Conservation (phyloP, 495 filamentous ascomycete species). For the Podospora pseudopauciseta region DNA sequence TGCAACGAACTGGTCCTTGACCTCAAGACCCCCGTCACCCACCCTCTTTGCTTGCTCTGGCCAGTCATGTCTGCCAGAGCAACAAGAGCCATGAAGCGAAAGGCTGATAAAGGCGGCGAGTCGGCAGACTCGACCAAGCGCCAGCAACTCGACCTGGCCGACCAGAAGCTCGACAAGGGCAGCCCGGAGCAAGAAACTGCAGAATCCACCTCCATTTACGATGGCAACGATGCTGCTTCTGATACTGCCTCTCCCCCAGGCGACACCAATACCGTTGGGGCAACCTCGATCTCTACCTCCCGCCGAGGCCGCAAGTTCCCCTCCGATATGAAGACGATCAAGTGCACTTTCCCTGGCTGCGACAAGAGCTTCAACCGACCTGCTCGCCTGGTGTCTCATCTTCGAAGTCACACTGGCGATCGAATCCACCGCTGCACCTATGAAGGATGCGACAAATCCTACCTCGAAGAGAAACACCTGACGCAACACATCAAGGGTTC, state of each 20-base stretch:
- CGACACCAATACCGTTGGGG: slow-evolving; percentile 21
- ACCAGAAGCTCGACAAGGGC: slow-evolving; percentile 3
- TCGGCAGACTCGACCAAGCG: slow-evolving; percentile 12
- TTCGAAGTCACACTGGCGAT: slow-evolving; percentile 76
- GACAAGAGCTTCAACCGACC: slow-evolving; percentile 83
- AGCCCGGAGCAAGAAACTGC: slow-evolving; percentile 3
- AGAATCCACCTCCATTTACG: slow-evolving; percentile 18
- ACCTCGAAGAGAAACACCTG: slow-evolving; percentile 76
- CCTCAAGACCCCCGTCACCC: background rate
- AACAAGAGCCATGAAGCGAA: slow-evolving; percentile 19
- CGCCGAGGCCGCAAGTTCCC: slow-evolving; percentile 57
- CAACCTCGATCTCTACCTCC: slow-evolving; percentile 40
- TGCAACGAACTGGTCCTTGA: background rate
- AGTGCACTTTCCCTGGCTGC: slow-evolving; percentile 67
- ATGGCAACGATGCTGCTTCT: slow-evolving; percentile 16
- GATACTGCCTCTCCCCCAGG: background rate
- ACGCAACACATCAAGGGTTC: slow-evolving; percentile 76
- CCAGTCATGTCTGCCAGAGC: background rate
- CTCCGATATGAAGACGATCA: slow-evolving; percentile 68
- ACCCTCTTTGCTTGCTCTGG: background rate
- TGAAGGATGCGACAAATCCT: slow-evolving; percentile 71
- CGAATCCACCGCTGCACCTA: slow-evolving; percentile 67
- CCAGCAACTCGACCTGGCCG: slow-evolving; percentile 9
- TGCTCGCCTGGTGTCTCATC: slow-evolving; percentile 70
- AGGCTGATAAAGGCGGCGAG: slow-evolving; percentile 6